Evolutionary conservation across 1,284 basidiomycete species (phyloP).

Genomic region (Chalciporus sp.): DNA sequence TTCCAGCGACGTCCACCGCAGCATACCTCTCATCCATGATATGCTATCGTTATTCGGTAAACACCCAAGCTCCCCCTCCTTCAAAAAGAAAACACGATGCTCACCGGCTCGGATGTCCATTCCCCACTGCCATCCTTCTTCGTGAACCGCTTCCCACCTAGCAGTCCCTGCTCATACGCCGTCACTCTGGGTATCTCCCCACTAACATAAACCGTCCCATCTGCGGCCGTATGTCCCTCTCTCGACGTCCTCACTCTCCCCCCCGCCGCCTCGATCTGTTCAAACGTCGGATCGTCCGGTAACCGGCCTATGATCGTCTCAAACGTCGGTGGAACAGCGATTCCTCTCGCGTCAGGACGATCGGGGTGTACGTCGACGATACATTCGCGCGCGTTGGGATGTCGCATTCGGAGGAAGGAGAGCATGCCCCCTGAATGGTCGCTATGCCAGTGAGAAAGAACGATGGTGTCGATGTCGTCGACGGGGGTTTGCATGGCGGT

Average conservation of each 20-base stretch:
- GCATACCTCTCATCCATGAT: constrained; percentile 84
- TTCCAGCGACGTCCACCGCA: constrained; percentile 73
- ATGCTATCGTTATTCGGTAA: constrained; percentile 42
- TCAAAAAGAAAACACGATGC: constrained; percentile 13
- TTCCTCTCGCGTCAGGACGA: constrained; percentile 73
- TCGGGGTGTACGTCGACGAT: constrained; percentile 75
- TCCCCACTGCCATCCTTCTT: constrained; percentile 42
- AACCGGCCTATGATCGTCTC: constrained; percentile 62
- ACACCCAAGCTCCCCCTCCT: not conserved
- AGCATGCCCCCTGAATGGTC: constrained; percentile 80
- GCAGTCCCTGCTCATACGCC: constrained; percentile 66
- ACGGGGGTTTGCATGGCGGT: constrained; percentile 59
- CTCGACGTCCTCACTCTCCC: constrained; percentile 57
- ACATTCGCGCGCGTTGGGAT: constrained; percentile 37
- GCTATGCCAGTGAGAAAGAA: constrained; percentile 83
- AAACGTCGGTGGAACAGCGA: constrained; percentile 61
- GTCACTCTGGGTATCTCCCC: constrained; percentile 78
- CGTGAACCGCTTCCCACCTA: constrained; percentile 69
- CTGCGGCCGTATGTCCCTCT: constrained; percentile 65
- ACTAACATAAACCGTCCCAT: constrained; percentile 68
- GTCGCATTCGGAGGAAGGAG: constrained; percentile 56
- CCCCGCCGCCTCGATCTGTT: constrained; percentile 57
- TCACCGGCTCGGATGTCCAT: constrained; percentile 69
- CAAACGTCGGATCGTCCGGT: constrained; percentile 71
- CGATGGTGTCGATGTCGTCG: constrained; percentile 58